Evolutionary conservation across 1,139 yeast species (phyloP), one percentile per base, ranked within the genome.

Genomic region (Blastobotrys petasosporus): DNA sequence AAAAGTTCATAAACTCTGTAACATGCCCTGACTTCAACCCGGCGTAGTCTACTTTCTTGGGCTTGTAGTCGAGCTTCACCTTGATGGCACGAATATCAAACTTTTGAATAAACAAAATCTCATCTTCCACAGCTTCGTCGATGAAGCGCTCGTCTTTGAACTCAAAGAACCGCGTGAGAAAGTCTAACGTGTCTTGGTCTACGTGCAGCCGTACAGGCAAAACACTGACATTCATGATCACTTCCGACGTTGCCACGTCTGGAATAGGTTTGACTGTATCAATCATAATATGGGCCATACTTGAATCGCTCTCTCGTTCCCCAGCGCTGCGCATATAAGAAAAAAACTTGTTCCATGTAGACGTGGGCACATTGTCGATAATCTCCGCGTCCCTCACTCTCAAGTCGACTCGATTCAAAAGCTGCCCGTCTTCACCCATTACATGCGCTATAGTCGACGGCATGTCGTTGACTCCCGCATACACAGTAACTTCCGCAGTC

Each of bases 111-210:
- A 77, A 90, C 1, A 80, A 61, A 3, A 76, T 74, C 52, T 85
- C 94, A 13, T 75, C 79, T 45, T 64, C 67, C n/a, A 49, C 56
- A 23, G 49, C 51, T 25, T 55, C 39, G 50, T 28, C 45, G 2
- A 73, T 70, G 59, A 85, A 85, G 49, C 95, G 66, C 9, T 71
- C 67, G 59, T 86, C 95, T 55, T 79, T 82, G 59, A 92, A 92
- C 49, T 82, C 88, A 42, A 84, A 79, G 64, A 87, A 92, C 39
- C 97, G 69, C 0, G 79, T 76, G 39, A 88, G 55, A 57, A 92
- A 90, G 47, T 88, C 97, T 23, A 88, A 70, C 0, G 97, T 85
- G 58, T 92, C 97, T 63, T 92, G 98, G 63, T 94, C 98, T 36
- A 92, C 80, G 60, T 87, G 88, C 16, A 94, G 63, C 45, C 96